Conservation (phyloP, 1,284 basidiomycete species). For the Ceratobasidium sp. region DNA sequence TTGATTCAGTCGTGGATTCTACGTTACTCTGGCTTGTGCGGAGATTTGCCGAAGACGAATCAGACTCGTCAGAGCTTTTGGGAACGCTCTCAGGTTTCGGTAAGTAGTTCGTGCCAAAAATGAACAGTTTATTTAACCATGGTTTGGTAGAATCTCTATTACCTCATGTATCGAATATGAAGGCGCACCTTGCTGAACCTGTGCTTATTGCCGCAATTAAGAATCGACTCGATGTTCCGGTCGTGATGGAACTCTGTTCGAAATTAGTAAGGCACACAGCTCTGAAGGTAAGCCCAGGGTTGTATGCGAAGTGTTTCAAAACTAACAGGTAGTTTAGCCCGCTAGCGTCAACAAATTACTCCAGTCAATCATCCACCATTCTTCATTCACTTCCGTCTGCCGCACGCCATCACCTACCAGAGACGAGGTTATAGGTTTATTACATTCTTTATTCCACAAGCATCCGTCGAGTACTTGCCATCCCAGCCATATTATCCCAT, state of each 20-base stretch:
- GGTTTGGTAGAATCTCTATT: slow-evolving; percentile 45
- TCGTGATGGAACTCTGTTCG: slow-evolving; percentile 66
- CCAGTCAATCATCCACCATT: slow-evolving; percentile 73
- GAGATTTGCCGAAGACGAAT: slow-evolving; percentile 57
- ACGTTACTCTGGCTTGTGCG: slow-evolving; percentile 56
- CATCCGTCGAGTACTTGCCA: slow-evolving; percentile 87
- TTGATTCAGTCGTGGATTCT: slow-evolving; percentile 47
- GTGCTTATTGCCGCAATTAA: slow-evolving; percentile 76
- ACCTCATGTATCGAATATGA: slow-evolving; percentile 56
- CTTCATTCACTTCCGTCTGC: slow-evolving; percentile 64
- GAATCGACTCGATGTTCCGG: slow-evolving; percentile 64
- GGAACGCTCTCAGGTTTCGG: slow-evolving; percentile 45
- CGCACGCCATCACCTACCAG: slow-evolving; percentile 56
- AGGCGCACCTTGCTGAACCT: slow-evolving; percentile 78
- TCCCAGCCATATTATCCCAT: slow-evolving; percentile 80
- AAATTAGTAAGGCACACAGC: slow-evolving; percentile 61
- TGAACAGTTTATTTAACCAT: neutral
- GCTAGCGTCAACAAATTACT: slow-evolving; percentile 72
- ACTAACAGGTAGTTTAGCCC: slow-evolving; percentile 60
- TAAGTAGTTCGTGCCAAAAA: slow-evolving; percentile 27
- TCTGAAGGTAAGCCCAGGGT: slow-evolving; percentile 70
- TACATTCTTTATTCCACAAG: slow-evolving; percentile 77
- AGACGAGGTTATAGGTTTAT: slow-evolving; percentile 65
- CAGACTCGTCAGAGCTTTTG: slow-evolving; percentile 49
- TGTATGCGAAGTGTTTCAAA: neutral